phyloP scores from a whole-genome alignment of 2,329 filamentous ascomycete species.

The Colletotrichum costaricense region DNA sequence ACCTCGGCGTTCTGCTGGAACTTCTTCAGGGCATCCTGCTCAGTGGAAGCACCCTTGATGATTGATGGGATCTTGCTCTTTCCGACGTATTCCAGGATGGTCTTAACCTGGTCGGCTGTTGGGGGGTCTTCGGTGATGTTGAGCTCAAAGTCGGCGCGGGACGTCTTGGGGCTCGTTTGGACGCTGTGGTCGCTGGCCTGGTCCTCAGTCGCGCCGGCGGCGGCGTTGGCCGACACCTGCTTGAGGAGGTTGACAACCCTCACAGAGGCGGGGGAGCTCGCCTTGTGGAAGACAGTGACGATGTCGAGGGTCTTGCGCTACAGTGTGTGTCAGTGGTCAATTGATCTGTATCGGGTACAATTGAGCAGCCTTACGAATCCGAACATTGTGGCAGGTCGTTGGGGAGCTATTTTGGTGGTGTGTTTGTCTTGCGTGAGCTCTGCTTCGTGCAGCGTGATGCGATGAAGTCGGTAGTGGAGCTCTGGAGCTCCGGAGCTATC shows the following conservation, averaged over 20 bases:
- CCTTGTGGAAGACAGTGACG: slow-evolving; percentile 95
- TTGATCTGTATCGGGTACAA: background rate
- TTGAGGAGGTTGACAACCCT: slow-evolving; percentile 83
- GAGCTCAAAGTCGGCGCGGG: slow-evolving; percentile 82
- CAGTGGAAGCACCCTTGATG: slow-evolving; percentile 78
- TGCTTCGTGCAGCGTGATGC: slow-evolving; percentile 18
- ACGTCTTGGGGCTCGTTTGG: slow-evolving; percentile 63
- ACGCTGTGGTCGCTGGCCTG: slow-evolving; percentile 75
- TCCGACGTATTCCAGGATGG: slow-evolving; percentile 86
- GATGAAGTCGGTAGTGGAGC: slow-evolving; percentile 37
- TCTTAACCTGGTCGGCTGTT: slow-evolving; percentile 84
- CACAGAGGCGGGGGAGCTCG: slow-evolving; percentile 77
- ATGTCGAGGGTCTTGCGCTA: slow-evolving; percentile 88
- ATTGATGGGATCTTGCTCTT: slow-evolving; percentile 68
- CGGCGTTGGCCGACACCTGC: slow-evolving; percentile 78
- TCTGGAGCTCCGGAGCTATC: slow-evolving; percentile 28
- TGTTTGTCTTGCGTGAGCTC: slow-evolving; percentile 12
- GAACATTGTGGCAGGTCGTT: slow-evolving; percentile 52
- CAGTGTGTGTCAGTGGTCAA: slow-evolving; percentile 35
- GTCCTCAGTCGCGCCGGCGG: slow-evolving; percentile 76
- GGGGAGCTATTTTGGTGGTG: slow-evolving; percentile 18
- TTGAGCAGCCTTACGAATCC: slow-evolving; percentile 53
- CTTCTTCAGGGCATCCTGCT: slow-evolving; percentile 82
- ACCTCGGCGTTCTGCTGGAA: slow-evolving; percentile 76
- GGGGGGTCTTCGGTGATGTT: slow-evolving; percentile 84